Base-by-base conservation (phyloP, 306 rosid genomes). In the Spatholobus suberectus region DNA sequence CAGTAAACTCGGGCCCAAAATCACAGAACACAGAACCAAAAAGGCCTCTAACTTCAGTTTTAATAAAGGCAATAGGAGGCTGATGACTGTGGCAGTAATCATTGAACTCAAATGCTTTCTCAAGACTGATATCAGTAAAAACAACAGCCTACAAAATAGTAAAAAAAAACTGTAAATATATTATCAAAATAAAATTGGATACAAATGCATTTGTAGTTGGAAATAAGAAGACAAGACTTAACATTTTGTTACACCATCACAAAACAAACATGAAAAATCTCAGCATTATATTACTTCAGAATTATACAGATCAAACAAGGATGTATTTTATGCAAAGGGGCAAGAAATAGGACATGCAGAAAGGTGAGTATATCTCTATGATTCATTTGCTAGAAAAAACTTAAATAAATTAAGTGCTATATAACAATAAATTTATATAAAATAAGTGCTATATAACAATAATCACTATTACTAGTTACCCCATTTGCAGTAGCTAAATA, bases 11-110 rank as follows among this genome's bases (percentile, higher is more conserved):
- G 3, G 98, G 97, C 76, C 98, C 99, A 76, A 95, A 95, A 89
- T 95, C 99, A 85, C 97, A 95, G 80, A 95, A 95, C 29, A 92
- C 90, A 5, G 93, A 90, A 81, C 99, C 99, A 85, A 95, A 95
- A 79, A 95, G 93, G 75, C 99, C 99, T 83, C 98, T 89, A n/a
- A 92, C 98, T 90, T 95, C 99, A 66, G 94, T 74, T 86, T 91
- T 93, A 44, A 95, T 90, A 83, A 95, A 95, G 73, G 99, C 81
- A 73, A 95, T 89, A 29, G 99, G 90, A 81, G 97, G 99, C 79
- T 93, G 91, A 89, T 93, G 97, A 80, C 77, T 89, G 82, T 90
- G 99, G 51, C 98, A 90, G 86, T 90, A 92, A 84, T 93, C 90
- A 77, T 93, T 78, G 89, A 88, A 92, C 81, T 92, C 96, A 68